These are phyloP conservation scores for Aplosporella prunicola DNA, from an alignment of 2,329 filamentous ascomycete genomes.

Conservation along the genomic window DNA sequence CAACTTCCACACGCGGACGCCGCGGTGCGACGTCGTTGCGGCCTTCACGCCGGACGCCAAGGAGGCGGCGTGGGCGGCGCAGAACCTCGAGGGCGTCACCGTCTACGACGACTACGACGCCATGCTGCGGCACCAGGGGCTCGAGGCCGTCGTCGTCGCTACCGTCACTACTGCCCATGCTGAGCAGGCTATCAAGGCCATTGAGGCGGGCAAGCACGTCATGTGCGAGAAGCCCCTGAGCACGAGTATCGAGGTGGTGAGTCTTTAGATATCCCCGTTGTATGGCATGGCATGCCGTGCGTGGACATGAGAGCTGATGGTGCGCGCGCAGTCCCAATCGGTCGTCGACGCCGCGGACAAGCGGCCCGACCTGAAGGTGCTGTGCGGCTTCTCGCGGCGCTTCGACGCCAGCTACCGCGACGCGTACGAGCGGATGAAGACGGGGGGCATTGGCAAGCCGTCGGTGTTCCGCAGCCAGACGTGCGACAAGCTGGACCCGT, in stretches of 20 bases:
- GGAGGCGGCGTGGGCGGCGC: conserved; percentile 40
- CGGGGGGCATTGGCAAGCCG: conserved; percentile 50
- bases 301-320: no score
- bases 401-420: conserved; percentile 59
- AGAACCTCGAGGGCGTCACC: conserved; percentile 42
- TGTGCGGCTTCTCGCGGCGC: conserved; percentile 57
- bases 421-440: conserved; percentile 43
- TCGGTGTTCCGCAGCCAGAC: conserved; percentile 56
- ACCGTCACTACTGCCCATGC: conserved; percentile 49
- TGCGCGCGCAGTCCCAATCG: conserved; percentile 49
- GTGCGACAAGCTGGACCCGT: conserved; percentile 56
- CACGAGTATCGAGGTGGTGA: conserved; percentile 50
- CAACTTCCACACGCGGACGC: conserved; percentile 38
- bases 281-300: neutral
- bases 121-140: conserved; percentile 46
- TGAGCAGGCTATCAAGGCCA: conserved; percentile 48
- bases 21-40: conserved; percentile 38
- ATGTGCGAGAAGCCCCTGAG: conserved; percentile 52
- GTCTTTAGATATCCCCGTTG: no score
- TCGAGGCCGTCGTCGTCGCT: conserved; percentile 48
- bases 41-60: conserved; percentile 36
- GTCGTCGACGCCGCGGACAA: conserved; percentile 49
- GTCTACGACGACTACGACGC: conserved; percentile 47
- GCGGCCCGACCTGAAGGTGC: conserved; percentile 53
- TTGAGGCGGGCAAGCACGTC: conserved; percentile 46